Conservation (phyloP, 176 grass and related monocot genomes). For the Triticum urartu region DNA sequence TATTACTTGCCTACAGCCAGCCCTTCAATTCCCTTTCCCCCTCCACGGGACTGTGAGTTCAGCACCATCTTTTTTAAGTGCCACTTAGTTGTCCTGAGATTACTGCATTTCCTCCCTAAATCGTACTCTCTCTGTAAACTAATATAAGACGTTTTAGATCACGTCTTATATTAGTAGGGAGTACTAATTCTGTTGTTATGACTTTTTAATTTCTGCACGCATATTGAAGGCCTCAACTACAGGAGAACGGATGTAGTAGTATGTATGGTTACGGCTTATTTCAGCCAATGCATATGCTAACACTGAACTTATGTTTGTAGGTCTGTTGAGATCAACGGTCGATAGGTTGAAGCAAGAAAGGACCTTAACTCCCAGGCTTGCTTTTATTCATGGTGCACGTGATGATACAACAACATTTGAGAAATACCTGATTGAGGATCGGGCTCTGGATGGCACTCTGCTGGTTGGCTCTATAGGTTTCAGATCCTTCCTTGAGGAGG, state of each 20-base stretch:
- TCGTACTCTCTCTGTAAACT: background rate
- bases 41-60: constrained; percentile 76
- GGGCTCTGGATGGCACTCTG: constrained; percentile 46
- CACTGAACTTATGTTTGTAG: constrained; percentile 34
- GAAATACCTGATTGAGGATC: constrained; percentile 84
- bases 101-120: background rate
- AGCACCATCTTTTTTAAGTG: constrained; percentile 3
- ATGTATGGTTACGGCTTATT: background rate
- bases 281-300: background rate
- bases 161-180: no score
- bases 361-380: constrained; percentile 71
- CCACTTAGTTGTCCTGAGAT: background rate
- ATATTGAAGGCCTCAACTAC: background rate
- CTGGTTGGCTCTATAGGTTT: constrained; percentile 37
- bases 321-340: constrained; percentile 65
- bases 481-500: constrained; percentile 46
- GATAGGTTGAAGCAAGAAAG: constrained; percentile 81
- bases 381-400: constrained; percentile 69
- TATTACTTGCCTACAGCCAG: constrained; percentile 77
- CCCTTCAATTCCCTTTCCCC: constrained; percentile 70
- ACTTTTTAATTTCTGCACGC: background rate
- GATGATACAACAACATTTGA: constrained; percentile 70
- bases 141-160: no score
- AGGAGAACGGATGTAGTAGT: background rate
- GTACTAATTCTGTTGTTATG: background rate